A percentile compares a stretch with the other conserved stretches of the same genome.
These are phyloP conservation scores for Pholiota molesta DNA, from an alignment of 768 basidiomycete species.

Conservation along the genomic window DNA sequence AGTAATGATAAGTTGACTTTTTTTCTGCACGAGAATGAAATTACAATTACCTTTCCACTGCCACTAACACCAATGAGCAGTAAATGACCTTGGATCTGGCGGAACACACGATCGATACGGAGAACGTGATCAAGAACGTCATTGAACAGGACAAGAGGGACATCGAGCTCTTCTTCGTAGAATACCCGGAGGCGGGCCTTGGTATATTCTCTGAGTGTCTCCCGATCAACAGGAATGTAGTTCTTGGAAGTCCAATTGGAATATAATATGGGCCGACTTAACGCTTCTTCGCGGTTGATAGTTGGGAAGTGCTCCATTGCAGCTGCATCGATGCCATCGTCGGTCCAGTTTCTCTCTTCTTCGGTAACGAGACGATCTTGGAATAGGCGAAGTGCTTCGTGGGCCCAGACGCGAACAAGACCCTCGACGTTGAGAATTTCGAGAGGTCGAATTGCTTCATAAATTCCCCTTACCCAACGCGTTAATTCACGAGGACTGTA, in stretches of 20 bases:
- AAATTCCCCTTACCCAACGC: constrained; percentile 95
- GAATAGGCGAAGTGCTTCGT: constrained; percentile 96
- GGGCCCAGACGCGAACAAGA: constrained; percentile 95
- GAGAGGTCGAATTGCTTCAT: constrained; percentile 93
- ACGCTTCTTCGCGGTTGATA: constrained; percentile 84
- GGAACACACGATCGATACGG: constrained; percentile 97
- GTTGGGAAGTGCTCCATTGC: constrained; percentile 94
- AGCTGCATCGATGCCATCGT: constrained; percentile 82
- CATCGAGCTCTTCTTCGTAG: constrained; percentile 98
- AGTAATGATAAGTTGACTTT: constrained; percentile 15
- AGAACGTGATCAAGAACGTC: constrained; percentile 98
- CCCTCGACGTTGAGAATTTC: constrained; percentile 95
- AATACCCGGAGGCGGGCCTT: constrained; percentile 97
- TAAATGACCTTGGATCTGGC: constrained; percentile 96
- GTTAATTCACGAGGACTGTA: constrained; percentile 99
- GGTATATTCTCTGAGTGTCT: constrained; percentile 91
- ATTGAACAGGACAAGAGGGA: constrained; percentile 96
- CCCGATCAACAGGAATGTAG: constrained; percentile 94
- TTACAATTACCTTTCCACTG: constrained; percentile 83
- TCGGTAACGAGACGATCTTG: constrained; percentile 95
- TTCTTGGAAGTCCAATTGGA: constrained; percentile 99
- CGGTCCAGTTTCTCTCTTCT: constrained; percentile 94
- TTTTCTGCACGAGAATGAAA: not conserved
- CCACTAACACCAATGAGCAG: constrained; percentile 98
- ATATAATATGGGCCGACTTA: constrained; percentile 89